These are phyloP conservation scores for Panicum miliaceum DNA, from an alignment of 176 grass and related monocot genomes.

Conservation along the genomic window DNA sequence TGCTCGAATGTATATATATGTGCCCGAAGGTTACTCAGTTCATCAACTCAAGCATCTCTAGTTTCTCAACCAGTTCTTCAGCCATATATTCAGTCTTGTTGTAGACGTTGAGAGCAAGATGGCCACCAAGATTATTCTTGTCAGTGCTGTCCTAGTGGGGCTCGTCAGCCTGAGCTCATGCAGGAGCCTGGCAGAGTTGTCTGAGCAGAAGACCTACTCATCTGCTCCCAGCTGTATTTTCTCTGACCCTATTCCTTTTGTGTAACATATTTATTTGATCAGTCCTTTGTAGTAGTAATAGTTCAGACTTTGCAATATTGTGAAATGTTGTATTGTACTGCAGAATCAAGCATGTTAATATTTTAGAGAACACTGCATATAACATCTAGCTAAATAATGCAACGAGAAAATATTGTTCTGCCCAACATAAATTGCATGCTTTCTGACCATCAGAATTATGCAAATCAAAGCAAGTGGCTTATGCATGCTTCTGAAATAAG, in stretches of 20 bases:
- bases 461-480: neutral
- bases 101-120: slow-evolving; percentile 44
- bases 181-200: slow-evolving; percentile 61
- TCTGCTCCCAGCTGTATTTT: slow-evolving; percentile 43
- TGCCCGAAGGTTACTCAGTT: slow-evolving; percentile 18
- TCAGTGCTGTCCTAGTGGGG: slow-evolving; percentile 61
- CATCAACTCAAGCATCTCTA: slow-evolving; percentile 48
- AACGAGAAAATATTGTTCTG: neutral
- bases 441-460: slow-evolving; percentile 7
- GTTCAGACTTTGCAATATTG: neutral
- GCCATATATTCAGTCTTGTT: slow-evolving; percentile 33
- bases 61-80: slow-evolving; percentile 29
- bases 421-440: neutral
- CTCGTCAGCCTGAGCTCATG: slow-evolving; percentile 58
- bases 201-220: slow-evolving; percentile 58
- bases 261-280: neutral
- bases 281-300: neutral
- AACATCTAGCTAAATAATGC: slow-evolving; percentile 20
- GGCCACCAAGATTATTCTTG: slow-evolving; percentile 55
- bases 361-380: neutral
- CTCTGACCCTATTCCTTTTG: slow-evolving; percentile 27
- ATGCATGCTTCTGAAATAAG: slow-evolving; percentile 19
- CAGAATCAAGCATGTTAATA: neutral
- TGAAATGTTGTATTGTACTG: neutral
- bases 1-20: slow-evolving; percentile 37